Conservation (phyloP, 176 grass and related monocot species). For the Aegilops tauschii region DNA sequence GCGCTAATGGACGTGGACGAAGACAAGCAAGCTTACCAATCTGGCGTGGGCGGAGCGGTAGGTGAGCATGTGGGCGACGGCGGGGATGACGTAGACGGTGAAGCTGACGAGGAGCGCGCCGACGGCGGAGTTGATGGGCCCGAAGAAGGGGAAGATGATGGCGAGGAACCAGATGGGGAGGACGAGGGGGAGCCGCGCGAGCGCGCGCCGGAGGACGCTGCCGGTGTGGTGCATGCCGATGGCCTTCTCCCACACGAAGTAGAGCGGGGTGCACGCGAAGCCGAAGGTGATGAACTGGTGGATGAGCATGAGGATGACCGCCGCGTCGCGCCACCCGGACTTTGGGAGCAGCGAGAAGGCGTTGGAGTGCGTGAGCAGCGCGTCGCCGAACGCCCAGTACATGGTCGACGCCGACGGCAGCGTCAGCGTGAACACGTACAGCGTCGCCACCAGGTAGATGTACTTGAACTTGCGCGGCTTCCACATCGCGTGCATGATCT, state of each 20-base stretch:
- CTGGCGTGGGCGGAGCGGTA: constrained; percentile 47
- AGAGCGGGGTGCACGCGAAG: constrained; percentile 81
- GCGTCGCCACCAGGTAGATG: constrained; percentile 69
- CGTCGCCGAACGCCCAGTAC: constrained; percentile 78
- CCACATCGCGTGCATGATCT: constrained; percentile 91
- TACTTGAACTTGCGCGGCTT: constrained; percentile 79
- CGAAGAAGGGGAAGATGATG: constrained; percentile 66
- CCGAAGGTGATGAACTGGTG: constrained; percentile 94
- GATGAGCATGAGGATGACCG: constrained; percentile 73
- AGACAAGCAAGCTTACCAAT: constrained; percentile 11
- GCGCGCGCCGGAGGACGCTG: constrained; percentile 34
- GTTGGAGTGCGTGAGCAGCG: constrained; percentile 70
- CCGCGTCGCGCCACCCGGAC: constrained; percentile 51
- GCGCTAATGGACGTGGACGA: neutral
- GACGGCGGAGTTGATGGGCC: constrained; percentile 63
- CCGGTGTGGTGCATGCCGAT: constrained; percentile 51
- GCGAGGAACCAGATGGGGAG: constrained; percentile 62
- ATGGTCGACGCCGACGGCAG: constrained; percentile 62
- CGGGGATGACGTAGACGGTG: constrained; percentile 64
- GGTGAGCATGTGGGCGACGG: constrained; percentile 49
- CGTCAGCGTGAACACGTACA: constrained; percentile 79
- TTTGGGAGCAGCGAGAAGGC: constrained; percentile 58
- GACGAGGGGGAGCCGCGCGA: constrained; percentile 44
- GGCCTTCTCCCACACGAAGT: constrained; percentile 84
- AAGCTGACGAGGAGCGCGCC: constrained; percentile 65